Evolutionary conservation across 2,329 filamentous ascomycete species (phyloP).

Genomic region (Claviceps sorghi): DNA sequence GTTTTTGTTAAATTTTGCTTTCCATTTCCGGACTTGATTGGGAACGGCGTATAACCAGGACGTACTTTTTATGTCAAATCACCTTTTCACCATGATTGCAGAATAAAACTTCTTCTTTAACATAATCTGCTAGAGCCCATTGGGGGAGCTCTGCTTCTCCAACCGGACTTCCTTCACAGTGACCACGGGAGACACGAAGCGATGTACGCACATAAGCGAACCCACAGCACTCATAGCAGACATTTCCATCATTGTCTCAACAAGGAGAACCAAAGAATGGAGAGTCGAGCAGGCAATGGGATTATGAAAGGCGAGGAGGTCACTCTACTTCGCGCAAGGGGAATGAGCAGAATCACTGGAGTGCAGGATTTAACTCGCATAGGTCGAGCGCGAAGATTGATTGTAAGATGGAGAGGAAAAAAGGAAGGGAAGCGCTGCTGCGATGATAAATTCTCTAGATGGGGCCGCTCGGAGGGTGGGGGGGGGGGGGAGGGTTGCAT

Average conservation of each 20-base stretch:
- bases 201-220: conserved; percentile 50
- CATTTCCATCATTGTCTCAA: not conserved
- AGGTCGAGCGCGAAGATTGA: conserved; percentile 23
- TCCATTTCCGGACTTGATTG: not conserved
- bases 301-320: conserved; percentile 42
- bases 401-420: conserved; percentile 35
- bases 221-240: conserved; percentile 32
- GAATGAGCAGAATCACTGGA: conserved; percentile 27
- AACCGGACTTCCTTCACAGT: not conserved
- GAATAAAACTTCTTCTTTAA: not conserved
- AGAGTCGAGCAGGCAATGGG: conserved; percentile 31
- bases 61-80: not conserved
- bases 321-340: conserved; percentile 39
- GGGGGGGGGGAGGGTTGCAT: not conserved
- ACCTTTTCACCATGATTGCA: not conserved
- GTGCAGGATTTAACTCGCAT: conserved; percentile 16
- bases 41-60: conserved; percentile 1
- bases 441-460: not conserved
- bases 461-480: not conserved
- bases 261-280: conserved; percentile 11
- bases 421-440: conserved; percentile 1
- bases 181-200: not conserved
- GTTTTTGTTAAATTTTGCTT: not conserved
- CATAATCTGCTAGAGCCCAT: not conserved
- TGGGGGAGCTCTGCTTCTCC: not conserved